Percentiles rank a stretch among this genome's conserved stretches.
phyloP scores from a whole-genome alignment of 1,139 yeast genomes.

The Spencermartinsiella ligniputridi region DNA sequence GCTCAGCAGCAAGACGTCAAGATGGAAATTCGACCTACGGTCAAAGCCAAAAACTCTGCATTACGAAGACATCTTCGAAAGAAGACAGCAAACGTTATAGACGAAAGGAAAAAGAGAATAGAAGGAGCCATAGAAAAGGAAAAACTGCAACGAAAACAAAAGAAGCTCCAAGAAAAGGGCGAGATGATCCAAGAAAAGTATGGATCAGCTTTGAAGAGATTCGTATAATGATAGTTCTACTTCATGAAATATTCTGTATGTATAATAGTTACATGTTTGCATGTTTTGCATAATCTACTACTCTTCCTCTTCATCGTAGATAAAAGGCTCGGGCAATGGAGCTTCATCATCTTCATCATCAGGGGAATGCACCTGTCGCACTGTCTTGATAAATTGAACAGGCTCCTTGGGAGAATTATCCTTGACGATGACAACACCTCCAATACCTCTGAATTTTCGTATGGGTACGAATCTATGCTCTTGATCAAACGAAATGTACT shows the following conservation, averaged over 20 bases:
- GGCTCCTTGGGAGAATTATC: conserved; percentile 69
- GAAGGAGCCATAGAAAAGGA: conserved; percentile 73
- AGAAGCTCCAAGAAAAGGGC: conserved; percentile 9
- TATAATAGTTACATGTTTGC: too few species aligned
- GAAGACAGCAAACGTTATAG: conserved; percentile 81
- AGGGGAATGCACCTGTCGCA: conserved; percentile 63
- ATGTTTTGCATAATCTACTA: conserved; percentile 11
- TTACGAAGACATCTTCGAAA: conserved; percentile 77
- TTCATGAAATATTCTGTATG: not conserved
- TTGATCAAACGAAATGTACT: conserved; percentile 71
- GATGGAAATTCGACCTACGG: conserved; percentile 36
- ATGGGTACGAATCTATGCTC: conserved; percentile 80
- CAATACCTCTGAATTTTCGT: conserved; percentile 69
- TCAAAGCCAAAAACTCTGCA: conserved; percentile 77
- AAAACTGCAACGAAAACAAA: conserved; percentile 63
- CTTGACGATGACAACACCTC: conserved; percentile 75
- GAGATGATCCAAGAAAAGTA: conserved; percentile 22
- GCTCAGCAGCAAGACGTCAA: conserved; percentile 37
- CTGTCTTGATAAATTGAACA: conserved; percentile 69
- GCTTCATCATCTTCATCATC: conserved; percentile 60
- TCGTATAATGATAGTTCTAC: conserved; percentile 5
- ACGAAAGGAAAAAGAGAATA: conserved; percentile 79
- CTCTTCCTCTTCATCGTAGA: conserved; percentile 45
- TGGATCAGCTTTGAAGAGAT: conserved; percentile 32
- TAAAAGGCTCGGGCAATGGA: conserved; percentile 85